Evolutionary conservation across 371 early-diverging fungal genomes (phyloP).

Genomic region (Mortierella sp.): DNA sequence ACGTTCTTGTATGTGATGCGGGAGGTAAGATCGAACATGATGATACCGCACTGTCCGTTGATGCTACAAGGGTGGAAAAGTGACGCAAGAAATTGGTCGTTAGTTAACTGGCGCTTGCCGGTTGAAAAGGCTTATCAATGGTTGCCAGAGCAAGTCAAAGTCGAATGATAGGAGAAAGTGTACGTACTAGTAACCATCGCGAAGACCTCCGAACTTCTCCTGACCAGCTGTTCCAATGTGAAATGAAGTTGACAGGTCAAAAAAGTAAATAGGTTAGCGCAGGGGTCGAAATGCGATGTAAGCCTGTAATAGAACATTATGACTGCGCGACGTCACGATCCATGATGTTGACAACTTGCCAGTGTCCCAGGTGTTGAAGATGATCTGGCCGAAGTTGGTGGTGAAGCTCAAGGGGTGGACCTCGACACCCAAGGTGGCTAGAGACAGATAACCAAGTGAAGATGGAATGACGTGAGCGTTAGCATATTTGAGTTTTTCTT

Average conservation of each 20-base stretch:
- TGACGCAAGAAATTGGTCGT: background rate
- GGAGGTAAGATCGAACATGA: conserved; percentile 99
- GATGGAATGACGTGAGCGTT: conserved; percentile 1
- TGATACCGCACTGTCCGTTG: conserved; percentile 99
- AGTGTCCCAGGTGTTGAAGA: conserved; percentile 99
- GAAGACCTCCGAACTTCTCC: conserved; percentile 99
- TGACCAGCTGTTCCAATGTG: conserved; percentile 89
- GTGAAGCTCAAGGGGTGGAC: conserved; percentile 98
- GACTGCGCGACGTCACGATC: background rate
- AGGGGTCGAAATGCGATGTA: background rate
- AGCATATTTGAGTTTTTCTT: background rate
- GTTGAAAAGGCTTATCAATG: background rate
- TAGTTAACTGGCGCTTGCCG: conserved; percentile 1
- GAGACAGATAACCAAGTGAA: conserved; percentile 15
- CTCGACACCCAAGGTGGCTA: conserved; percentile 99
- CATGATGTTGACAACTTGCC: conserved; percentile 26
- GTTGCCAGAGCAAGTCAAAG: background rate
- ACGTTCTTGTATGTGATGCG: conserved; percentile 99
- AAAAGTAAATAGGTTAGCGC: background rate
- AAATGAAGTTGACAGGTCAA: background rate
- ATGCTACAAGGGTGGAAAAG: conserved; percentile 71
- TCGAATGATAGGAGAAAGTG: too few relatives aligned
- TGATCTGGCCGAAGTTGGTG: conserved; percentile 97
- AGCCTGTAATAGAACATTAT: background rate
- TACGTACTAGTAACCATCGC: conserved; percentile 99